Percentiles rank a stretch among this genome's conserved stretches.
Conservation (phyloP, 805 yeast genomes). For the Starmerella vaccinii region DNA sequence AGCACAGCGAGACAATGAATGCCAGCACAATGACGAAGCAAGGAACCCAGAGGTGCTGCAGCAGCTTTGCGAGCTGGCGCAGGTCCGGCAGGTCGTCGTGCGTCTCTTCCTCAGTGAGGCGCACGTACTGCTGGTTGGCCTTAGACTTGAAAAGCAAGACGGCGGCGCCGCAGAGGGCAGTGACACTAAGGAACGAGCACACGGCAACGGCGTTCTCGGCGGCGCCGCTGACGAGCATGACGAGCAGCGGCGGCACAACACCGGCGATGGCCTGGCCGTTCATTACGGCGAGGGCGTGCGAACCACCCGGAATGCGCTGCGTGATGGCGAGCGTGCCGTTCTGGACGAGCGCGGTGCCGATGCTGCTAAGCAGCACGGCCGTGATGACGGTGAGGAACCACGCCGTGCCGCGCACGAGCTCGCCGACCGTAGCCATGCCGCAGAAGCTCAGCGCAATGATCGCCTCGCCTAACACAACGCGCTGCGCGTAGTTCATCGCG, state of each 20-base stretch:
- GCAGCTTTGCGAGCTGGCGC: constrained; percentile 1
- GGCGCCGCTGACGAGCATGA: constrained; percentile 43
- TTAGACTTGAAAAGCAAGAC: constrained; percentile 11
- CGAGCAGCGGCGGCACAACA: constrained; percentile 71
- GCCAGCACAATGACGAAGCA: constrained; percentile 62
- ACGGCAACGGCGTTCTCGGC: constrained; percentile 37
- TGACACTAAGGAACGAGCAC: constrained; percentile 29
- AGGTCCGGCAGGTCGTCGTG: constrained; percentile 3
- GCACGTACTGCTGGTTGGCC: constrained; percentile 12
- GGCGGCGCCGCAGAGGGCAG: constrained; percentile 14
- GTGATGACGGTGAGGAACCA: constrained; percentile 39
- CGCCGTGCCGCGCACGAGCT: not conserved
- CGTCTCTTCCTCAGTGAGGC: constrained; percentile 15
- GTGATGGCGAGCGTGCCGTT: constrained; percentile 87
- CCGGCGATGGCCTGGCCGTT: constrained; percentile 95
- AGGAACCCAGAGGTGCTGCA: constrained; percentile 40
- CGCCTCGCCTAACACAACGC: constrained; percentile 53
- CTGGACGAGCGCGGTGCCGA: constrained; percentile 75
- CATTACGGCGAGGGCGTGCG: constrained; percentile 52
- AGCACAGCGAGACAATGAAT: constrained; percentile 62
- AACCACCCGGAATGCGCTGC: constrained; percentile 35
- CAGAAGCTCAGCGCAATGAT: constrained; percentile 51
- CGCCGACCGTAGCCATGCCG: constrained; percentile 38
- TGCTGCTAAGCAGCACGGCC: constrained; percentile 53
- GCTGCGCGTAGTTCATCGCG: constrained; percentile 49